Evolutionary conservation across 2,329 filamentous ascomycete genomes (phyloP).

Genomic region (Capronia coronata): DNA sequence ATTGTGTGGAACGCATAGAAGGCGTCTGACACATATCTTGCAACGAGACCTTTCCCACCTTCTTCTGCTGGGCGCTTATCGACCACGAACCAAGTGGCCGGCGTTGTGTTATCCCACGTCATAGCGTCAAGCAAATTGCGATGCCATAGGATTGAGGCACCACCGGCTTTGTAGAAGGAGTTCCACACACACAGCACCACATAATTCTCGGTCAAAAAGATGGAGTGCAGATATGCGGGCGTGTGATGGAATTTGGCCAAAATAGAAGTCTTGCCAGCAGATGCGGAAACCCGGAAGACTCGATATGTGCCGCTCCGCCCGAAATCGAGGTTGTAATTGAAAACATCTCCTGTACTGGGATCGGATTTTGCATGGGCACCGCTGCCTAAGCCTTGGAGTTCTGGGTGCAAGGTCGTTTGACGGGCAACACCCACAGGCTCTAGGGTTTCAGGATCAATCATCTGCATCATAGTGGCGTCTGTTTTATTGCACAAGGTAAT

Average conservation of each 20-base stretch:
- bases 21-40: conserved; percentile 59
- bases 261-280: conserved; percentile 61
- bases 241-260: conserved; percentile 58
- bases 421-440: conserved; percentile 61
- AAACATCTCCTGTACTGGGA: conserved; percentile 65
- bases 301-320: conserved; percentile 56
- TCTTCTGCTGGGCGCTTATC: conserved; percentile 48
- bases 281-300: conserved; percentile 59
- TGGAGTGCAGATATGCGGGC: conserved; percentile 73
- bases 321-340: conserved; percentile 69
- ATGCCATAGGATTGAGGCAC: conserved; percentile 57
- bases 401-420: conserved; percentile 59
- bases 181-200: conserved; percentile 69
- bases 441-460: conserved; percentile 63
- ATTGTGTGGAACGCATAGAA: conserved; percentile 75
- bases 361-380: conserved; percentile 68
- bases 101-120: conserved; percentile 51
- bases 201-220: conserved; percentile 65
- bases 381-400: conserved; percentile 60
- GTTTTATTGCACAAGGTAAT: conserved; percentile 54
- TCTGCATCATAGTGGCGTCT: conserved; percentile 53
- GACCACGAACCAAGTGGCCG: conserved; percentile 66
- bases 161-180: conserved; percentile 53
- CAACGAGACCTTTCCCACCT: conserved; percentile 58
- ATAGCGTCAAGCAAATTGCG: conserved; percentile 65